Evolutionary conservation across 129 eudicot species (phyloP), one percentile per base, ranked within the genome.

Genomic region (Artemisia annua): DNA sequence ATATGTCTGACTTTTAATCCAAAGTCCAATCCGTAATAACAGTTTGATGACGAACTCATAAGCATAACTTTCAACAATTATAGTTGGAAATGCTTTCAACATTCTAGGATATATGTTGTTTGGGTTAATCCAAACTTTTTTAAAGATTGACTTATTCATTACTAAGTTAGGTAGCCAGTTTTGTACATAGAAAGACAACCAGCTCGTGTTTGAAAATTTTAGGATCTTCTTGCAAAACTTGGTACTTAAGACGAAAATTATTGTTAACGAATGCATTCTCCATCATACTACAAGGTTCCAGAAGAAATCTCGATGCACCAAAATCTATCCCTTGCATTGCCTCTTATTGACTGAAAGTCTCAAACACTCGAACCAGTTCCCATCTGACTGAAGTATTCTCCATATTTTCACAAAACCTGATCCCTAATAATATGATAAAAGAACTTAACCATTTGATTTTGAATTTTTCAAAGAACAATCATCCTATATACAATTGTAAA

Each of bases 1-100:
- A 54, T 10, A n/a, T 11, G 39, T 39, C 12, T 12, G 72, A 68
- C 60, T 54, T 68, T 69, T 39, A 6, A 68, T 49, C 53, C 24
- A 35, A 55, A 70, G 65, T 70, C 39, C 13, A 32, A 35, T 35
- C 30, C 0, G 39, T 5, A 39, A 53, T 48, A 20, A 35, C 24
- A 54, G 7, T 1, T 55, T 8, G 58, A 53, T n/a, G 22, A 53
- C 22, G 3, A n/a, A 7, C 11, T 4, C 22, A 53, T n/a, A 53
- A 53, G 58, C 58, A n/a, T n/a, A n/a, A 53, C 20, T 53, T 53
- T n/a, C 58, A 53, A 53, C 20, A n/a, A 9, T 53, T 53, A 53
- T 53, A 53, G 44, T 35, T 35, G 9, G 44, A 35, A 35, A 35
- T 35, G 44, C 44, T 35, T 35, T 35, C 44, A 35, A 35, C 44